Evolutionary conservation across 2,329 filamentous ascomycete species (phyloP).

Genomic region (Fusarium hainanense): DNA sequence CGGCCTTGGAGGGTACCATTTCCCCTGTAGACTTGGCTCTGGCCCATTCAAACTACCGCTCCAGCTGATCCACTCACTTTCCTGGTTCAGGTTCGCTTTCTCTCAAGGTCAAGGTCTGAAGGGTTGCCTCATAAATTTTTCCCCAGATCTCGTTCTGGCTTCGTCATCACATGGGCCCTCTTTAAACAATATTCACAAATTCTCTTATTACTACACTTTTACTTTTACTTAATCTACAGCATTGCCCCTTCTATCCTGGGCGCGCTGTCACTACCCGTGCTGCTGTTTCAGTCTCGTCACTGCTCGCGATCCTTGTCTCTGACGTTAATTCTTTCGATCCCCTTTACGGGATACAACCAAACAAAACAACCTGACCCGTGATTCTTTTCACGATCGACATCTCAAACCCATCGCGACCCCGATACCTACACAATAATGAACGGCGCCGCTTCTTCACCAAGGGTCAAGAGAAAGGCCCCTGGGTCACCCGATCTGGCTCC

Average conservation of each 20-base stretch:
- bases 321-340: conserved; percentile 29
- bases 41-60: conserved; percentile 20
- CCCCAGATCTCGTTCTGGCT: conserved; percentile 39
- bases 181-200: neutral
- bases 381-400: conserved; percentile 18
- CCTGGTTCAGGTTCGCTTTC: neutral
- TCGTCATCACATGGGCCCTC: conserved; percentile 50
- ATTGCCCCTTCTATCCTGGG: conserved; percentile 36
- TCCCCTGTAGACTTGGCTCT: conserved; percentile 29
- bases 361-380: conserved; percentile 1
- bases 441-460: conserved; percentile 53
- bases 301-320: conserved; percentile 37
- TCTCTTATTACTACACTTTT: conserved; percentile 3
- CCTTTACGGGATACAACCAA: conserved; percentile 12
- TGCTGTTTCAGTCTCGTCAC: conserved; percentile 27
- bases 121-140: conserved; percentile 42
- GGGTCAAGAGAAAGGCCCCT: conserved; percentile 65
- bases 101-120: conserved; percentile 26
- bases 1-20: conserved; percentile 34
- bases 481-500: conserved; percentile 54
- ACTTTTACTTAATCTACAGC: conserved; percentile 16
- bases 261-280: conserved; percentile 43
- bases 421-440: conserved; percentile 54
- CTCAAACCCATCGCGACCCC: conserved; percentile 7
- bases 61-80: conserved; percentile 27